Evolutionary conservation across 2,329 filamentous ascomycete species (phyloP).

Genomic region (Esteya vermicola): DNA sequence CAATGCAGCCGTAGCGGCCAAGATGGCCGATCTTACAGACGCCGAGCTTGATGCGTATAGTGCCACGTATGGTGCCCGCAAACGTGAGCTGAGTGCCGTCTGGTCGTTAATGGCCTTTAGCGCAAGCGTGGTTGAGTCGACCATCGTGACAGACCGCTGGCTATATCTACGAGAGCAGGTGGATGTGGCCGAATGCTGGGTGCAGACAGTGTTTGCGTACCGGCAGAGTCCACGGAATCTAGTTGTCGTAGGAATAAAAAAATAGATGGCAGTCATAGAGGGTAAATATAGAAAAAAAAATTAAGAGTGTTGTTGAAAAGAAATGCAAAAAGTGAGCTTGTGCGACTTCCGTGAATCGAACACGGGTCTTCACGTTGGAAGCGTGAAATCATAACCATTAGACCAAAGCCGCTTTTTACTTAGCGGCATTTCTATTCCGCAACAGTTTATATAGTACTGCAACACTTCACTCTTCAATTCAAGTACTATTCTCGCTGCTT

Average conservation of each 20-base stretch:
- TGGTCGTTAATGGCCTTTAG: constrained; percentile 97
- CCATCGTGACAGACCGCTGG: constrained; percentile 87
- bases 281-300: background rate
- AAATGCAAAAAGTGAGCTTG: background rate
- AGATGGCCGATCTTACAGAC: constrained; percentile 55
- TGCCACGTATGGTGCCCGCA: constrained; percentile 42
- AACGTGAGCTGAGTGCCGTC: constrained; percentile 70
- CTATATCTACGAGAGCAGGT: constrained; percentile 67
- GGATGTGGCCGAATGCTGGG: constrained; percentile 66
- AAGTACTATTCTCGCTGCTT: no score
- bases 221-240: constrained; percentile 73
- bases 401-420: constrained; percentile 1
- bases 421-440: no score
- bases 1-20: constrained; percentile 42
- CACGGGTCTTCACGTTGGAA: constrained; percentile 8
- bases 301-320: no score
- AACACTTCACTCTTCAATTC: no score
- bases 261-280: constrained; percentile 3
- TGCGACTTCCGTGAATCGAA: constrained; percentile 9
- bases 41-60: constrained; percentile 64
- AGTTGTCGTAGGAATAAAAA: constrained; percentile 82
- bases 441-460: no score
- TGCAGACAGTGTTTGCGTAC: constrained; percentile 89
- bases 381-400: constrained; percentile 8
- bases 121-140: constrained; percentile 72